phyloP scores from a whole-genome alignment of 192 early-diverging fungal genomes.

The Rhizophagus clarus region DNA sequence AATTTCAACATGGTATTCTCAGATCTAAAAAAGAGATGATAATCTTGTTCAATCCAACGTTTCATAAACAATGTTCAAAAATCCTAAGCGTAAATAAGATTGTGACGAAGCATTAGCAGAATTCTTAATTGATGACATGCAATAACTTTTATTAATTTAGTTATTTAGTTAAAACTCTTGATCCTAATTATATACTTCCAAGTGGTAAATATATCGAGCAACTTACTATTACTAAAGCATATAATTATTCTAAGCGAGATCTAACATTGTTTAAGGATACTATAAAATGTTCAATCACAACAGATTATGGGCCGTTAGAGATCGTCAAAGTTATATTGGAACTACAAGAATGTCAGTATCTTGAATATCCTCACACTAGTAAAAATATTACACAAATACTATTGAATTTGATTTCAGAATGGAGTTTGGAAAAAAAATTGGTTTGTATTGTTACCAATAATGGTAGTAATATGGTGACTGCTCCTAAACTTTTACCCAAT shows the following conservation, averaged over 20 bases:
- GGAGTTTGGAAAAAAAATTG: background rate
- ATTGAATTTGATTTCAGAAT: background rate
- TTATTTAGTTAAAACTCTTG: too few species aligned
- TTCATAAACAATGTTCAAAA: too few species aligned
- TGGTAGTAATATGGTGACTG: background rate
- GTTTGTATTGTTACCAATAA: conserved; percentile 11
- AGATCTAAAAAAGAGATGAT: background rate
- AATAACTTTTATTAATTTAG: too few species aligned
- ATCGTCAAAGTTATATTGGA: background rate
- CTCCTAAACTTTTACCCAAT: background rate
- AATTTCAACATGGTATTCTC: background rate
- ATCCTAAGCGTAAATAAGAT: too few species aligned
- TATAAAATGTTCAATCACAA: background rate
- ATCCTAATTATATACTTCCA: too few species aligned
- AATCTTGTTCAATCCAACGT: background rate
- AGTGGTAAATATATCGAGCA: background rate
- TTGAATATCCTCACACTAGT: background rate
- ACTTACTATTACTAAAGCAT: background rate
- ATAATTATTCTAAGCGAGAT: background rate
- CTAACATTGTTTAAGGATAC: background rate
- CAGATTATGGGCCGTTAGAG: background rate
- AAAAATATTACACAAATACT: background rate
- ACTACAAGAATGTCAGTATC: background rate
- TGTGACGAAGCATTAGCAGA: too few species aligned
- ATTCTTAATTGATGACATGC: too few species aligned